A percentile compares a stretch with the other conserved stretches of the same genome.
These are phyloP conservation scores for Hypoxylon sp. DNA, from an alignment of 2,329 filamentous ascomycete species.

Conservation along the genomic window DNA sequence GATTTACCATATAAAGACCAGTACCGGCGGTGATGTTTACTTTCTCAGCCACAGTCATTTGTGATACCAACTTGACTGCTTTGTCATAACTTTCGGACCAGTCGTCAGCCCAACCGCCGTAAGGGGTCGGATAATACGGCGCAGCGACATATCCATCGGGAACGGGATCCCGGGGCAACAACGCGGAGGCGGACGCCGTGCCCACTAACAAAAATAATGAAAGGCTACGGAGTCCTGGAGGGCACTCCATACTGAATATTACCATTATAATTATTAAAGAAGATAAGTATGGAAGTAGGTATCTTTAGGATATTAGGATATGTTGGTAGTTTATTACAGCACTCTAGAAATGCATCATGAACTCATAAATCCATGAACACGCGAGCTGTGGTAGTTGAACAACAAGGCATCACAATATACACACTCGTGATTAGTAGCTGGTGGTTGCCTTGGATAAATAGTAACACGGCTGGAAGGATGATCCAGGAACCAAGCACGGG, in stretches of 20 bases:
- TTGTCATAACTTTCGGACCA: slow-evolving; percentile 81
- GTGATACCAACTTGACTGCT: slow-evolving; percentile 76
- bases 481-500: slow-evolving; percentile 32
- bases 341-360: slow-evolving; percentile 26
- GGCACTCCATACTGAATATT: slow-evolving; percentile 47
- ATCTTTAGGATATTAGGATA: slow-evolving; percentile 10
- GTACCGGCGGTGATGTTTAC: slow-evolving; percentile 81
- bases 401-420: slow-evolving; percentile 27
- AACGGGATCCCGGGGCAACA: slow-evolving; percentile 50
- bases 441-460: slow-evolving; percentile 38
- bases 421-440: slow-evolving; percentile 31
- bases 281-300: background rate
- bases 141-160: slow-evolving; percentile 60
- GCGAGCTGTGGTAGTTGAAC: slow-evolving; percentile 31
- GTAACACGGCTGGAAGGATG: slow-evolving; percentile 21
- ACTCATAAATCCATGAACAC: slow-evolving; percentile 21
- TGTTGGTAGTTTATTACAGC: slow-evolving; percentile 21
- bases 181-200: slow-evolving; percentile 41
- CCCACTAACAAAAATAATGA: slow-evolving; percentile 44
- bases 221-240: slow-evolving; percentile 49
- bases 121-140: slow-evolving; percentile 80
- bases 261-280: slow-evolving; percentile 43
- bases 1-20: slow-evolving; percentile 76
- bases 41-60: slow-evolving; percentile 86
- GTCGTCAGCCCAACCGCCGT: slow-evolving; percentile 77